These are phyloP conservation scores for Melampsora larici-populina DNA, from an alignment of 1,284 basidiomycete genomes.

Conservation along the genomic window DNA sequence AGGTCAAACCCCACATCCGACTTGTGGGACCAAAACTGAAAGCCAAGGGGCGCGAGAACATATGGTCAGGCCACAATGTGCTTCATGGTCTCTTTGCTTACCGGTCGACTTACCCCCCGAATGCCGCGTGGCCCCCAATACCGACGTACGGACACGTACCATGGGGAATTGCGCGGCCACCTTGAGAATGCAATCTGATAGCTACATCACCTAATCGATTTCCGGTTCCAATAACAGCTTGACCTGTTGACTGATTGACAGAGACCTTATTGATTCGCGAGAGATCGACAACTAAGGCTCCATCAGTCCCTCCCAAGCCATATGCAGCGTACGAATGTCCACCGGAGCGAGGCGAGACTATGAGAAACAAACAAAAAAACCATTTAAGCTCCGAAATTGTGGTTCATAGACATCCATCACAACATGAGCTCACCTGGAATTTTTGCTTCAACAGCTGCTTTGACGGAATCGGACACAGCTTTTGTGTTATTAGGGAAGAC, in stretches of 20 bases:
- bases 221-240: constrained; percentile 51
- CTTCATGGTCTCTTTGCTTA: not conserved
- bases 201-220: constrained; percentile 54
- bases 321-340: constrained; percentile 40
- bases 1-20: constrained; percentile 52
- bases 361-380: not conserved
- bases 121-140: too few species aligned
- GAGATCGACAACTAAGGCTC: constrained; percentile 25
- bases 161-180: too few species aligned
- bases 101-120: not conserved
- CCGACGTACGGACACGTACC: too few species aligned
- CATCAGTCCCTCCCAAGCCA: constrained; percentile 14
- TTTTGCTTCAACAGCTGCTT: constrained; percentile 17
- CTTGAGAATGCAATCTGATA: too few species aligned
- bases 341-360: constrained; percentile 26
- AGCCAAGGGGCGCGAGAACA: not conserved
- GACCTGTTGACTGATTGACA: constrained; percentile 29
- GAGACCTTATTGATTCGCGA: not conserved
- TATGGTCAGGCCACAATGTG: not conserved
- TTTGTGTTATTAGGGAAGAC: constrained; percentile 13
- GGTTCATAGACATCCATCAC: not conserved
- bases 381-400: not conserved
- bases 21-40: constrained; percentile 50
- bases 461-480: constrained; percentile 8
- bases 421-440: constrained; percentile 8